Base-by-base conservation (phyloP, 805 yeast species). In the Candida morakotiae region DNA sequence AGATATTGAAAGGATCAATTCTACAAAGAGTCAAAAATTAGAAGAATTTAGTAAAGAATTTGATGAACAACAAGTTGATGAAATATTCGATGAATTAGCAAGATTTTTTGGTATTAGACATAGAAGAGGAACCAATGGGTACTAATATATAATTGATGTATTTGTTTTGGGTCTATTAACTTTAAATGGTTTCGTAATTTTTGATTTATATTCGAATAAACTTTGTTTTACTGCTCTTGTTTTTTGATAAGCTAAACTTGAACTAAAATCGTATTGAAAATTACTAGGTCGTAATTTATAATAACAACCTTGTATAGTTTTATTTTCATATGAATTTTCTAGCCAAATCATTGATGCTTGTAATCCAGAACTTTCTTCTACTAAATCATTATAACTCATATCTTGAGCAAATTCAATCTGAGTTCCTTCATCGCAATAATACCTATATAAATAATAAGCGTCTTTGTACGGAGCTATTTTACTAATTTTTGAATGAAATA, bases 91-190 rank as follows among this genome's bases (percentile, higher is more conserved):
- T 50, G 79, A 77, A 24, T 65, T 87, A 26, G 78, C 93, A 0
- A 67, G 87, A 44, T 85, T 73, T 54, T 53, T 83, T 19, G 95
- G 95, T 5, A 57, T 84, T 18, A 60, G 64, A 16, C 50, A 60
- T 39, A 73, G 88, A 62, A 71, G 80, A 51, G 71, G 72, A 30
- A 49, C 62, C 9, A 66, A 69, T 38, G 65, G 64, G 11, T 77
- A 83, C 82, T 79, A 52, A 34, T 5, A 13, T 13, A 21, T 21
- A 9, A 9, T 21, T 21, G 23, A 21, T 21, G n/a, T n/a, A n/a
- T n/a, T n/a, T n/a, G n/a, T n/a, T n/a, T n/a, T n/a, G n/a, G n/a
- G n/a, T n/a, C n/a, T n/a, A n/a, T n/a, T n/a, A n/a, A n/a, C n/a
- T n/a, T n/a, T n/a, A n/a, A n/a, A n/a, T n/a, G n/a, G n/a, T n/a